Conservation (phyloP, 2,329 filamentous ascomycete species). For the Dothidotthia symphoricarpi region DNA sequence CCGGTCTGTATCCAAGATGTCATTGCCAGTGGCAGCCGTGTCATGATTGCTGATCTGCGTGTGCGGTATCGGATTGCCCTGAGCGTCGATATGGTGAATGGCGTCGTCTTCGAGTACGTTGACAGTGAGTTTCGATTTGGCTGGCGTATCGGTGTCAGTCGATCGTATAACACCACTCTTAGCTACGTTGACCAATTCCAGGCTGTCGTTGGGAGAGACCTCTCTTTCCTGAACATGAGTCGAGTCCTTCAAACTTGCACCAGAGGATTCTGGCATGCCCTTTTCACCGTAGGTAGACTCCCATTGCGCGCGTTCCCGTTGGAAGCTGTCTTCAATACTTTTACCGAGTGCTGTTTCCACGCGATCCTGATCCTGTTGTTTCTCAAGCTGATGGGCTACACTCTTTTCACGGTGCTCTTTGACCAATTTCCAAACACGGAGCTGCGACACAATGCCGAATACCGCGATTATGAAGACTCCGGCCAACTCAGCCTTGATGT, state of each 20-base stretch:
- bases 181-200: constrained; percentile 57
- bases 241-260: constrained; percentile 34
- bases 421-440: constrained; percentile 82
- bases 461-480: constrained; percentile 71
- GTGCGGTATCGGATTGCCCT: constrained; percentile 25
- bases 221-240: constrained; percentile 37
- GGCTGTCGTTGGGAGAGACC: constrained; percentile 46
- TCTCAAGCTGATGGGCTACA: constrained; percentile 48
- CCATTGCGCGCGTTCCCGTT: constrained; percentile 67
- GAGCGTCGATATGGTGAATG: constrained; percentile 34
- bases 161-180: constrained; percentile 45
- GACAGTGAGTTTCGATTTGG: constrained; percentile 52
- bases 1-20: constrained; percentile 5
- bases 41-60: constrained; percentile 2
- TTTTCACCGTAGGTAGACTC: constrained; percentile 69
- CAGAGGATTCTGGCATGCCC: constrained; percentile 52
- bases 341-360: constrained; percentile 71
- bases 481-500: constrained; percentile 82
- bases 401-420: constrained; percentile 52
- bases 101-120: constrained; percentile 54
- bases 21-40: constrained; percentile 3
- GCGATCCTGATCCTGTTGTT: constrained; percentile 58
- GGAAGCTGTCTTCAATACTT: constrained; percentile 61
- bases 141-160: constrained; percentile 29
- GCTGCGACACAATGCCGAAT: constrained; percentile 76